phyloP scores from a whole-genome alignment of 495 filamentous ascomycete genomes.

The Venustampulla echinocandica region DNA sequence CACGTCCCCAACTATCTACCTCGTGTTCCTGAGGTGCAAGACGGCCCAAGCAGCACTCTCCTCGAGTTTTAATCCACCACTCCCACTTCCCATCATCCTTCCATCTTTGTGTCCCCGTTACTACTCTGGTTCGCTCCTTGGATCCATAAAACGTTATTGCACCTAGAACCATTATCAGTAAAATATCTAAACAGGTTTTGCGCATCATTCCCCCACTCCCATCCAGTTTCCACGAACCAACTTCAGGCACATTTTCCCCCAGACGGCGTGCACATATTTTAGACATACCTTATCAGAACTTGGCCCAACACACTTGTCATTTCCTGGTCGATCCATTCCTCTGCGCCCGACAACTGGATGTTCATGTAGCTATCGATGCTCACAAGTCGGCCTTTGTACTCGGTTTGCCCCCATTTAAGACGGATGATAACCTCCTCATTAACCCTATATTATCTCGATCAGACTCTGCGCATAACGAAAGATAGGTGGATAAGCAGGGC shows the following conservation, averaged over 20 bases:
- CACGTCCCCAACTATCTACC: no score
- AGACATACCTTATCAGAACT: constrained; percentile 76
- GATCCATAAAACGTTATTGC: constrained; percentile 97
- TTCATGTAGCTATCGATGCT: constrained; percentile 99
- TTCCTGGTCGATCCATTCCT: constrained; percentile 88
- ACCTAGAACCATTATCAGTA: constrained; percentile 38
- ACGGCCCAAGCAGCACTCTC: no score
- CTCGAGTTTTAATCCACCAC: not conserved
- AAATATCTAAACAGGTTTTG: not conserved
- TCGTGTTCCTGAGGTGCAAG: no score
- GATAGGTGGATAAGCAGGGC: not conserved
- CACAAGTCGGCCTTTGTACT: constrained; percentile 89
- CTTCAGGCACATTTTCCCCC: constrained; percentile 1
- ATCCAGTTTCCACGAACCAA: no score
- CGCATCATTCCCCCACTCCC: not conserved
- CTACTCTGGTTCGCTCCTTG: constrained; percentile 55
- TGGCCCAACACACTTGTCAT: constrained; percentile 74
- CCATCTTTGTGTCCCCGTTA: constrained; percentile 51
- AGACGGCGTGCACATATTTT: not conserved
- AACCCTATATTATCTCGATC: constrained; percentile 45
- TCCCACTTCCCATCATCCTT: constrained; percentile 36
- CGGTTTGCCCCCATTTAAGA: constrained; percentile 95
- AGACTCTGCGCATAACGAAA: no score
- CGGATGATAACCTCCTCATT: constrained; percentile 83
- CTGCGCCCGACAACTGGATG: constrained; percentile 78